Evolutionary conservation across 768 basidiomycete species (phyloP), one percentile per base, ranked within the genome.

Genomic region (Nidularia pulvinata): DNA sequence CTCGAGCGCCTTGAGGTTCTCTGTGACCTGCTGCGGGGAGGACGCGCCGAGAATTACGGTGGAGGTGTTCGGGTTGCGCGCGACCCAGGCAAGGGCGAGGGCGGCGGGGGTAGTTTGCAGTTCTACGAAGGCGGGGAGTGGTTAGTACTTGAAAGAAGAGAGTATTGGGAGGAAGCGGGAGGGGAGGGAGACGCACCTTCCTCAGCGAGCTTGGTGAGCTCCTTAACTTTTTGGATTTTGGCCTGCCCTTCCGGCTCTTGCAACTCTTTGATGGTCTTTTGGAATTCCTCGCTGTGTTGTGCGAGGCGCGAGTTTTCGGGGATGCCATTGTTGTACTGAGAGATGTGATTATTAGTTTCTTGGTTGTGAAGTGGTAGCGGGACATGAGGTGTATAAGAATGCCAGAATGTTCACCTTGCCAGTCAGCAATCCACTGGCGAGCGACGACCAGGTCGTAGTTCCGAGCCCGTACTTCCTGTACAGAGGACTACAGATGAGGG

Each of bases 51-150:
- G 80, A 58, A 90, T 88, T 55, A 89, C 78, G 1, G 82, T 86
- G 51, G 77, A 80, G 0, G 84, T 87, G 65, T 86, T 85, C 14
- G 85, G 81, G 66, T 89, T 87, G 60, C 71, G 77, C 10, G 86
- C 82, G 3, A 86, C 75, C 90, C 91, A 94, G 5, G 91, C 91
- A 37, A 94, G 80, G 0, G 93, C 87, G 33, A 95, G 79, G 7
- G 83, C 80, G n/a, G 80, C 70, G 36, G 77, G 64, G 73, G 81
- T 59, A 78, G 80, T 64, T 73, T 80, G 58, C 4, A 73, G 61
- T 57, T 71, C 70, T 71, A 46, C 0, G 19, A 16, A 22, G 22
- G 7, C 34, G 7, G 25, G 11, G 54, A 52, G 7, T 14, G 19
- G 11, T 10, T 2, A n/a, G 45, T 3, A 46, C 11, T 10, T 55